Evolutionary conservation across 257 asterid species (phyloP), one percentile per base, ranked within the genome.

Genomic region (Ocimum tenuiflorum): DNA sequence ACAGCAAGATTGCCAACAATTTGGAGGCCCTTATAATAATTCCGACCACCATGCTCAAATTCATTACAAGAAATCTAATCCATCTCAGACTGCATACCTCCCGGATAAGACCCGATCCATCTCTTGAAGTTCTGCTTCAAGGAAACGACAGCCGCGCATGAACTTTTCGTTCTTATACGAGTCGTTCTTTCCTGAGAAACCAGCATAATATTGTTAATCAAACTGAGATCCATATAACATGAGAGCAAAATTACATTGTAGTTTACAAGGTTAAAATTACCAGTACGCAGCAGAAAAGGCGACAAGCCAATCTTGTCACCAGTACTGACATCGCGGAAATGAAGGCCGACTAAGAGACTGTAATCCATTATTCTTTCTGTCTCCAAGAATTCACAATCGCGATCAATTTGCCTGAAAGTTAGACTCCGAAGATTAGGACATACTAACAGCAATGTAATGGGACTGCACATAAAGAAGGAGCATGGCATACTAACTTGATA

Each of bases 71-170:
- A 41, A 65, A 38, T 68, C 68, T 74, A 59, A 72, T 63, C 63
- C 47, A 29, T 68, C 68, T 36, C 57, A 38, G 59, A 15, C 31
- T 27, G n/a, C 33, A 64, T 82, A 92, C 99, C 90, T 79, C 72
- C 97, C 97, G 63, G 96, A 83, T 69, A 82, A 73, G 60, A 94
- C 41, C 43, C 96, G 86, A 72, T 94, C 99, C 95, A 78, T 94
- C 75, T 88, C 91, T 74, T 90, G 97, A 27, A 94, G 79, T 78
- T 94, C 99, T 42, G 99, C 99, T 85, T 90, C 97, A 36, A 94
- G 96, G 74, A 94, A 90, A 39, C 99, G 91, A 78, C 92, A 86
- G 36, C 95, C 95, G 8, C 99, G 99, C 90, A 82, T 87, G 68
- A 84, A 88, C 80, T 94, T 94, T 58, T 89, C 97, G 51, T 75